Percentiles rank a stretch among this genome's conserved stretches.
Conservation (phyloP, 305 asterid species). For the Fraxinus floribunda region DNA sequence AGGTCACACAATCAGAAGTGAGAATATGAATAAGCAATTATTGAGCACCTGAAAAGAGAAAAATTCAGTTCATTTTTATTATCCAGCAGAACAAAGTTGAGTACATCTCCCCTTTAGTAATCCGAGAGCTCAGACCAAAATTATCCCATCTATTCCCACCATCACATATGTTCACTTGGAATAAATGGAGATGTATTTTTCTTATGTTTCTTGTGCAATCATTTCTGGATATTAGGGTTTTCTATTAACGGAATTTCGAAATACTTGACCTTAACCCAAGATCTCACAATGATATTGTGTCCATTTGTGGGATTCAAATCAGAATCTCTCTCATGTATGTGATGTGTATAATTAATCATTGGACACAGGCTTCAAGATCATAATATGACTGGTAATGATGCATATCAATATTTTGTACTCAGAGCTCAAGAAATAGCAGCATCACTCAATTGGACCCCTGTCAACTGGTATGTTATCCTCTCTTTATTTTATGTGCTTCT, state of each 20-base stretch:
- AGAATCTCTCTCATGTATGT: too few species aligned
- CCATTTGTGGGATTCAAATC: too few species aligned
- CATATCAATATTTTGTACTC: constrained; percentile 85
- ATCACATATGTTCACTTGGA: not conserved
- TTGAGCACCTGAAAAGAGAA: not conserved
- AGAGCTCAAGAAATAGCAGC: constrained; percentile 88
- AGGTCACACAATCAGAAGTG: not conserved
- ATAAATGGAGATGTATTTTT: not conserved
- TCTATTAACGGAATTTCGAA: too few species aligned
- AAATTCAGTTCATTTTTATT: not conserved
- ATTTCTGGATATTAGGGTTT: not conserved
- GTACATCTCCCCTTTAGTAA: not conserved
- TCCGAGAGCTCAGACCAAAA: not conserved
- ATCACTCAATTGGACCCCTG: constrained; percentile 77
- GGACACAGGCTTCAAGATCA: too few species aligned
- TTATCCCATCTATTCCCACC: not conserved
- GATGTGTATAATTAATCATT: too few species aligned
- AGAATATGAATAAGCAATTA: not conserved
- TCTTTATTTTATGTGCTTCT: not conserved
- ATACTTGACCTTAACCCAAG: too few species aligned
- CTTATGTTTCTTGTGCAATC: not conserved
- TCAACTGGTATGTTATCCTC: constrained; percentile 66
- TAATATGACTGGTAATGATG: constrained; percentile 70
- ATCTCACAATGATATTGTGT: too few species aligned
- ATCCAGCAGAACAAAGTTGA: not conserved